Conservation (phyloP, 495 filamentous ascomycete genomes). For the Penicillium psychrofluorescens region DNA sequence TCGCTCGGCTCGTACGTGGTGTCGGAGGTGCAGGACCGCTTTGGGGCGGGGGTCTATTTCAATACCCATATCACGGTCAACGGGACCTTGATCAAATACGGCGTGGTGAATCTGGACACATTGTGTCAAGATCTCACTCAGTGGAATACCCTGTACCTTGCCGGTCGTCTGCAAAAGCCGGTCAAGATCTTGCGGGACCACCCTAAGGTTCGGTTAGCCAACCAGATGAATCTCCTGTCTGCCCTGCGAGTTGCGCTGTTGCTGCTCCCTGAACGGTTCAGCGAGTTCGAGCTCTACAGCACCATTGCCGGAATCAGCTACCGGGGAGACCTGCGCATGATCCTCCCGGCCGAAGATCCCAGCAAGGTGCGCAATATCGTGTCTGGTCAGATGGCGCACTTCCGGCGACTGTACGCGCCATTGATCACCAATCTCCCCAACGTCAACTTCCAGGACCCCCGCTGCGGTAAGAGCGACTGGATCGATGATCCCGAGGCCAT, state of each 20-base stretch:
- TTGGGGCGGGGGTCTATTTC: conserved; percentile 94
- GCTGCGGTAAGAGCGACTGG: conserved; percentile 56
- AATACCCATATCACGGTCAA: conserved; percentile 95
- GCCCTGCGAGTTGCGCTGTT: conserved; percentile 85
- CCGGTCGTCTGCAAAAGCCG: conserved; percentile 90
- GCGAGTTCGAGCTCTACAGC: conserved; percentile 78
- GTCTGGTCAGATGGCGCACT: conserved; percentile 79
- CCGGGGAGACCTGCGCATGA: conserved; percentile 90
- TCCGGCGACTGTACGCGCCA: conserved; percentile 81
- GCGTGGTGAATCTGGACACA: conserved; percentile 86
- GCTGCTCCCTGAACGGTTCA: conserved; percentile 74
- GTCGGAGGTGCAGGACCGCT: conserved; percentile 74
- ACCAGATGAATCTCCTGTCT: conserved; percentile 90
- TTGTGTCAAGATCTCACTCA: conserved; percentile 76
- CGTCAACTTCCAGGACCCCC: conserved; percentile 66
- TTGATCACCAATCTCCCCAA: conserved; percentile 87
- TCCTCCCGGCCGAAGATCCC: conserved; percentile 79
- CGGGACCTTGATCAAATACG: conserved; percentile 94
- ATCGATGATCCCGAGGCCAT: conserved; percentile 54
- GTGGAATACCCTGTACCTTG: conserved; percentile 91
- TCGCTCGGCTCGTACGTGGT: conserved; percentile 77
- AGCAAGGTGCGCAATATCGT: conserved; percentile 92
- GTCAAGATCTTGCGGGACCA: conserved; percentile 97
- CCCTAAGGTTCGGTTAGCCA: conserved; percentile 80
- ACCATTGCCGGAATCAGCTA: conserved; percentile 91